Base-by-base conservation (phyloP, 1,284 basidiomycete genomes). In the Cryptococcus sp. region DNA sequence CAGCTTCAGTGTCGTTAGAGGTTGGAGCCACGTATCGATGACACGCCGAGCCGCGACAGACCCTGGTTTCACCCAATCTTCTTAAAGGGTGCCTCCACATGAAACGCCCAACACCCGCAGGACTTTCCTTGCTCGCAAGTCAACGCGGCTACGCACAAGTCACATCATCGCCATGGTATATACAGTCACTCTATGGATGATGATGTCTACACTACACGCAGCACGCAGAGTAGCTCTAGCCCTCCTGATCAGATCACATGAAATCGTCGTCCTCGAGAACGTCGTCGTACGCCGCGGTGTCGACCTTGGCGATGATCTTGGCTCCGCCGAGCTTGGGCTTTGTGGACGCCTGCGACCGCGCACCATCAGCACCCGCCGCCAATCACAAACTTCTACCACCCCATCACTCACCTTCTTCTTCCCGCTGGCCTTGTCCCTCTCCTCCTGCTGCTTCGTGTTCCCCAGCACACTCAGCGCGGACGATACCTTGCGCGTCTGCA, bases 391-490 rank as follows among this genome's bases (percentile, higher is more conserved):
- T 33, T 4, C 28, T 33, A 9, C 4, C 9, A 9, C 28, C 28
- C 28, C 20, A 7, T 12, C 13, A 64, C 71, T 47, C 57, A 84
- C 81, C 79, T 93, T 94, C 81, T 92, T 93, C 84, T 93, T 94
- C 21, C 90, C 89, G 62, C 84, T 86, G 0, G 85, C 81, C 77
- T 89, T 91, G 48, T 92, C 91, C 59, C 87, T 81, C 72, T 87
- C 84, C 73, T 91, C 90, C 76, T 85, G 89, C 79, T 93, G 90
- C 79, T 97, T 97, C 79, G 93, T 91, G 71, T 94, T 95, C 50
- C 91, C 88, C 12, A 96, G 80, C 1, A 89, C 86, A 18, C 88
- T 90, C 52, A 97, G 79, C 15, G 80, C 84, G 53, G 85, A 88
- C 3, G 90, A 89, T 2, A 84, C 87, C 73, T 94, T 94, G 62